A percentile compares a stretch with the other conserved stretches of the same genome.
Conservation (phyloP, 192 early-diverging fungal species). For the Mortierella hygrophila region DNA sequence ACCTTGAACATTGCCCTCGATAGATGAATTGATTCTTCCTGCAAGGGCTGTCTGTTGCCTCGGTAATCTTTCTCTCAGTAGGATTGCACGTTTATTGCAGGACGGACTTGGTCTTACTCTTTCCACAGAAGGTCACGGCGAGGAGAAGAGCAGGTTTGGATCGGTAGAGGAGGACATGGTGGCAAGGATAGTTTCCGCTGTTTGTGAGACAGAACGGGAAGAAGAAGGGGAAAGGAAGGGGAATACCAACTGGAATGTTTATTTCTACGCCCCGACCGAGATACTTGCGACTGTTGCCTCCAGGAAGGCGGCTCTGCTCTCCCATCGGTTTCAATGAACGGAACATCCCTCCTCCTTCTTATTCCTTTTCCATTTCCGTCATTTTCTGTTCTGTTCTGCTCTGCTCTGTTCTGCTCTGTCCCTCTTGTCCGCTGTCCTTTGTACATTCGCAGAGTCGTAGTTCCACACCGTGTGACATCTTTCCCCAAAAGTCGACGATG, state of each 20-base stretch:
- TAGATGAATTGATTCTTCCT: conserved; percentile 12
- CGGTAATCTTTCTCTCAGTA: background rate
- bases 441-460: background rate
- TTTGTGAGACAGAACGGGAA: background rate
- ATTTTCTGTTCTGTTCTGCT: background rate
- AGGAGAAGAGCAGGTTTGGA: conserved; percentile 7
- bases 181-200: background rate
- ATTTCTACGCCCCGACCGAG: conserved; percentile 10
- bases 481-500: background rate
- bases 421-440: too few species aligned
- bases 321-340: conserved; percentile 6
- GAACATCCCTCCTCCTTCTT: background rate
- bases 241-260: background rate
- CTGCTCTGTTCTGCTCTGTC: too few species aligned
- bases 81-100: conserved; percentile 3
- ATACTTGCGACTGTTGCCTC: background rate
- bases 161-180: conserved; percentile 23
- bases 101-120: background rate
- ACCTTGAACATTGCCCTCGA: background rate
- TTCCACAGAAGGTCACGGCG: background rate
- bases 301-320: conserved; percentile 14
- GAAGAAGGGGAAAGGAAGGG: background rate
- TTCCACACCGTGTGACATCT: background rate
- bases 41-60: conserved; percentile 4
- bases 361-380: background rate